Evolutionary conservation across 2,329 filamentous ascomycete genomes (phyloP), one percentile per base, ranked within the genome.

Genomic region (Stenocarpella maydis): DNA sequence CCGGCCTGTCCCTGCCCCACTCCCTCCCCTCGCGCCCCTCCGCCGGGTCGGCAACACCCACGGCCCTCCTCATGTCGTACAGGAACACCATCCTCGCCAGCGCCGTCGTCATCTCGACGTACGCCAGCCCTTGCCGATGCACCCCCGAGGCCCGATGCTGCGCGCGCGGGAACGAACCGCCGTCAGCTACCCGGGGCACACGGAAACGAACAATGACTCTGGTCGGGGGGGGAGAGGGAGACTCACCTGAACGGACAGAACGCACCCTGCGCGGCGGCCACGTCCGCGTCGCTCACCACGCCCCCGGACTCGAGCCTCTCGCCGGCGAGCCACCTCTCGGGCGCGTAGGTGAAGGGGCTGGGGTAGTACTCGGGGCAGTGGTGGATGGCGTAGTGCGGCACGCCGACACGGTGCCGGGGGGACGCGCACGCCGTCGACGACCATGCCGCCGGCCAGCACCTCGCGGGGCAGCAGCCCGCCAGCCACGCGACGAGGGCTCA

Each of bases 101-200:
- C 2, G 89, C 87, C 6, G 87, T 85, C 64, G 82, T 87, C 85
- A 92, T 87, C 81, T 92, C 90, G 53, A 87, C 84, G 74, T 92
- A 91, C 2, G 90, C 90, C 53, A 92, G 79, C 0, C 86, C 83
- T 92, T 93, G 0, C 91, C 91, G 67, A 93, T 92, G 75, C 91
- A 94, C 2, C 90, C 90, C 14, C 91, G 82, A 0, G 90, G 88
- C 0, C 91, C 91, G 71, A 92, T 82, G 54, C 87, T 63, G 6
- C 7, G n/a, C n/a, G 39, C n/a, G n/a, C n/a, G n/a, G n/a, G n/a
- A n/a, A 19, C 1, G n/a, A 49, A 8, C 3, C 12, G 24, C 9
- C 8, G 58, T 63, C 58, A 49, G 58, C 4, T 8, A 2, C 37
- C n/a, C n/a, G n/a, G n/a, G n/a, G n/a, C n/a, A 10, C 37, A 7